phyloP scores from a whole-genome alignment of 1,284 basidiomycete species.

The Mixia osmundae region DNA sequence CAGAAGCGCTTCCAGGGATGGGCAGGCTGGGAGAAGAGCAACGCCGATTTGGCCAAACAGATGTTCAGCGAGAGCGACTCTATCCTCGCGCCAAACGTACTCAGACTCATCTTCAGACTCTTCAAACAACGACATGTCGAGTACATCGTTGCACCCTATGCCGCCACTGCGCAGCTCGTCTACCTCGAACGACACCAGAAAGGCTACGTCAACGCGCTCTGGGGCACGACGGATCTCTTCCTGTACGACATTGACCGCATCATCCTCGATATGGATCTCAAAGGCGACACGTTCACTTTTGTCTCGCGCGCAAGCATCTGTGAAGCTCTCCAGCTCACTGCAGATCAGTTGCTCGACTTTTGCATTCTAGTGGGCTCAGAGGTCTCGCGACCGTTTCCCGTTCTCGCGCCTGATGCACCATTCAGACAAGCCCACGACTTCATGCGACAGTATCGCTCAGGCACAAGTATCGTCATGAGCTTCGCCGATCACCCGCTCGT shows the following conservation, averaged over 20 bases:
- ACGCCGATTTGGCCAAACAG: constrained; percentile 62
- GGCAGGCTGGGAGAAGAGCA: constrained; percentile 66
- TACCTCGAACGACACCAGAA: constrained; percentile 85
- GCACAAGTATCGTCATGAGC: constrained; percentile 31
- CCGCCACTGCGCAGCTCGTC: constrained; percentile 81
- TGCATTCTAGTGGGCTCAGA: constrained; percentile 80
- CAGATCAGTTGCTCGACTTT: constrained; percentile 88
- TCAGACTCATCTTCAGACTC: constrained; percentile 72
- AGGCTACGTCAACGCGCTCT: constrained; percentile 84
- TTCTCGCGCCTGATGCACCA: constrained; percentile 45
- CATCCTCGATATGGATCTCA: constrained; percentile 64
- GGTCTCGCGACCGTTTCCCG: constrained; percentile 59
- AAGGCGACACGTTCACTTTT: constrained; percentile 48
- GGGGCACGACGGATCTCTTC: constrained; percentile 68
- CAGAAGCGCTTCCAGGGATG: constrained; percentile 38
- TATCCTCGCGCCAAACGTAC: constrained; percentile 60
- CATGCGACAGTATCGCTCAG: constrained; percentile 69
- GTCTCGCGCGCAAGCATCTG: constrained; percentile 58
- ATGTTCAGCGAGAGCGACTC: constrained; percentile 49
- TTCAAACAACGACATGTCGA: constrained; percentile 91
- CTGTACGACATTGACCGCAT: constrained; percentile 72
- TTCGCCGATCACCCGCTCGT: constrained; percentile 9
- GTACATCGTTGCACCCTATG: constrained; percentile 85
- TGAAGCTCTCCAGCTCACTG: constrained; percentile 44
- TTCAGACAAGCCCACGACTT: constrained; percentile 67